These are phyloP conservation scores for Verticillium nubilum DNA, from an alignment of 2,329 filamentous ascomycete species.

Conservation along the genomic window DNA sequence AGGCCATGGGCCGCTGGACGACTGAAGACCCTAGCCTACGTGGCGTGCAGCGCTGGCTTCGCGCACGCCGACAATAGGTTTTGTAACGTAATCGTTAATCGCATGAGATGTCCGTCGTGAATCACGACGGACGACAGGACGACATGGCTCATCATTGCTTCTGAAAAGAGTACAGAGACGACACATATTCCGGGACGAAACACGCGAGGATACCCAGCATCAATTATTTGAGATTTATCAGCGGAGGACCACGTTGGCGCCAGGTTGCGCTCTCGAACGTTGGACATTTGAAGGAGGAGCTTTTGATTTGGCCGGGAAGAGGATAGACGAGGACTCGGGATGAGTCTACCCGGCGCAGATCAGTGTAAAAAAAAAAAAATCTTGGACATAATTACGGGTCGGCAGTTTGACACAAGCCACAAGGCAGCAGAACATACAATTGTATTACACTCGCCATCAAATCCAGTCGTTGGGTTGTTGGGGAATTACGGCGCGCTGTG, in stretches of 20 bases:
- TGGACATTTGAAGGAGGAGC: background rate
- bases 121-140: background rate
- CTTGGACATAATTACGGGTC: background rate
- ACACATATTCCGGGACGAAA: background rate
- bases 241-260: background rate
- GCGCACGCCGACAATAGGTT: slow-evolving; percentile 27
- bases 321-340: background rate
- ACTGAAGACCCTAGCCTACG: slow-evolving; percentile 55
- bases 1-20: slow-evolving; percentile 54
- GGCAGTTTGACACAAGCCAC: background rate
- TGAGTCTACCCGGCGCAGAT: slow-evolving; percentile 2
- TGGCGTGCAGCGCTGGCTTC: slow-evolving; percentile 54
- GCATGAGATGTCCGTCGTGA: background rate
- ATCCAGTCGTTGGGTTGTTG: background rate
- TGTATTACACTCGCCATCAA: background rate
- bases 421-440: background rate
- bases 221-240: background rate
- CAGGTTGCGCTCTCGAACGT: background rate
- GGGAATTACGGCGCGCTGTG: background rate
- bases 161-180: background rate
- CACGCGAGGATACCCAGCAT: slow-evolving; percentile 1
- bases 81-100: background rate
- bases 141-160: background rate
- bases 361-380: background rate
- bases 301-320: background rate